Evolutionary conservation across 176 grass and related monocot genomes (phyloP).

Genomic region (Echinochloa phyllopogon): DNA sequence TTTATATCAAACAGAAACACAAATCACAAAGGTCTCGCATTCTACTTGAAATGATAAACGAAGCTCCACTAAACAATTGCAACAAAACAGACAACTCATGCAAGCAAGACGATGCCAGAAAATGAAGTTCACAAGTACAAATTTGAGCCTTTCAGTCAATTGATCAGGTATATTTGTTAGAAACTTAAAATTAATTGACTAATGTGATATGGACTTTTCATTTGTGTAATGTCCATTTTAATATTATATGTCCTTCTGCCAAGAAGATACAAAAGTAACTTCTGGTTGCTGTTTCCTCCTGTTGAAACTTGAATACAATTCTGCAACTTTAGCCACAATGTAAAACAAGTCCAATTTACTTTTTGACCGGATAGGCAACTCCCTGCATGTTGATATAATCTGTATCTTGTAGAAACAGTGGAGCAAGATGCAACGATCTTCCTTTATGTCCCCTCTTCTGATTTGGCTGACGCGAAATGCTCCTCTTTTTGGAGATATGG

Average conservation of each 20-base stretch:
- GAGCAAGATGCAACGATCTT: background rate
- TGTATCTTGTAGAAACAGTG: background rate
- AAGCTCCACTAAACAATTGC: background rate
- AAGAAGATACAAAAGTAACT: background rate
- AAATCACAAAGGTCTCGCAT: background rate
- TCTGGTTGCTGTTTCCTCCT: slow-evolving; percentile 19
- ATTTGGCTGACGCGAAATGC: background rate
- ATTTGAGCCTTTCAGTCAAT: background rate
- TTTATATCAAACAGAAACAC: background rate
- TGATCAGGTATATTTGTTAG: background rate
- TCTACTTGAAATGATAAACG: background rate
- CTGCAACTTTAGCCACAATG: slow-evolving; percentile 5
- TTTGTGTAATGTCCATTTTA: background rate
- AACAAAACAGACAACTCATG: background rate
- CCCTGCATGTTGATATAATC: background rate
- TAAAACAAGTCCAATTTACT: background rate
- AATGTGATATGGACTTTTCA: background rate
- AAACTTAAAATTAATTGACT: too few species aligned
- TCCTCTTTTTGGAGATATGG: background rate
- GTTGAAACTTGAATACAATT: background rate
- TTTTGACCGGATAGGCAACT: slow-evolving; percentile 8
- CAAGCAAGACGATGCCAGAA: background rate
- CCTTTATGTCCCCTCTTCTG: background rate
- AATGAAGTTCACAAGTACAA: background rate
- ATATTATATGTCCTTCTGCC: background rate